These are phyloP conservation scores for Cladosporium oxysporum DNA, from an alignment of 2,329 filamentous ascomycete species.

Conservation along the genomic window DNA sequence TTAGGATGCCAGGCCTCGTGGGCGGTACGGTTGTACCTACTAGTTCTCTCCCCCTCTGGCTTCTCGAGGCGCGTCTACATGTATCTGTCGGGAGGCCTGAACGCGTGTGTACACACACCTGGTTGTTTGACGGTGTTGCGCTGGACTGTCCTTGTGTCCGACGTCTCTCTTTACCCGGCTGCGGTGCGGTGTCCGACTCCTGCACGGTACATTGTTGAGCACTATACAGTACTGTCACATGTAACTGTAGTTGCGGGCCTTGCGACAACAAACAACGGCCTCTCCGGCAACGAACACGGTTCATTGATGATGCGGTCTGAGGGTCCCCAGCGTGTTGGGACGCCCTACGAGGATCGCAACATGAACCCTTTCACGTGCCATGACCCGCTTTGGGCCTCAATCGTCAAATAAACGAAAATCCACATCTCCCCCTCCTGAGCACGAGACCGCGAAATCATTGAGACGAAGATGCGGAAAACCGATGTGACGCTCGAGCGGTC, in stretches of 20 bases:
- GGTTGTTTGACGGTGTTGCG: background rate
- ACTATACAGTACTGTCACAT: background rate
- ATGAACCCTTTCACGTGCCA: background rate
- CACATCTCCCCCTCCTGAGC: background rate
- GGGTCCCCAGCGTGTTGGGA: constrained; percentile 4
- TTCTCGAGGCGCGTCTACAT: background rate
- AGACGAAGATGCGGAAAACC: background rate
- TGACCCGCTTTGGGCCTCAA: background rate
- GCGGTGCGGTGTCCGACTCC: background rate
- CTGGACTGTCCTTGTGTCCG: constrained; percentile 1
- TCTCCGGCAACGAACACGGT: background rate
- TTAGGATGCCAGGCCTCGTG: constrained; percentile 6
- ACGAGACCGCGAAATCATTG: background rate
- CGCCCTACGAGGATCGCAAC: background rate
- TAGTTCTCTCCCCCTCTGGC: background rate
- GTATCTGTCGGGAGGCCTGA: background rate
- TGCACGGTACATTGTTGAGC: background rate
- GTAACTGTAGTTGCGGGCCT: background rate
- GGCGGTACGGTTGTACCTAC: background rate
- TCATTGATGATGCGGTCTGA: background rate
- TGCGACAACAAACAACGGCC: background rate
- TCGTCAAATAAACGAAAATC: background rate
- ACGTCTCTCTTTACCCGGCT: background rate
- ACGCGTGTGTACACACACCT: background rate
- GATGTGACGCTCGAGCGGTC: background rate